phyloP scores from a whole-genome alignment of 352 stramenopile genomes.

The Pythium volutum region DNA sequence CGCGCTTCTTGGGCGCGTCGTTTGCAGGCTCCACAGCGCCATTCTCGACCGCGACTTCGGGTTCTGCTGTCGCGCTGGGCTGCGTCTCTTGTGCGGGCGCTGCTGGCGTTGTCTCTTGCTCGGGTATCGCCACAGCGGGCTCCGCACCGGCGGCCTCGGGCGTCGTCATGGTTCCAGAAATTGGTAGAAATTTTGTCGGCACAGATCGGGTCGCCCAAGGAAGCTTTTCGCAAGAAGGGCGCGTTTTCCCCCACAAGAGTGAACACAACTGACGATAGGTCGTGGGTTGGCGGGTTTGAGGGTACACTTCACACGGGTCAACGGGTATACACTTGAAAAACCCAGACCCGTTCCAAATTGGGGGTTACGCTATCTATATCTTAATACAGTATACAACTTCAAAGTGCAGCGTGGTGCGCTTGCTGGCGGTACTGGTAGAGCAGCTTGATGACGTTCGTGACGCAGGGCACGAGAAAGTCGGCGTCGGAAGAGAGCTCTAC shows the following conservation, averaged over 20 bases:
- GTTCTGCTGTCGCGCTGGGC: not conserved
- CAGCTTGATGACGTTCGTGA: slow-evolving; percentile 43
- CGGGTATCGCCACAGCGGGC: slow-evolving; percentile 14
- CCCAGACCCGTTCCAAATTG: not conserved
- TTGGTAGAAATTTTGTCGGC: slow-evolving; percentile 10
- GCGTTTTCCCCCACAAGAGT: slow-evolving; percentile 34
- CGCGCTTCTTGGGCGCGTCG: slow-evolving; percentile 32
- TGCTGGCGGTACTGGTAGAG: slow-evolving; percentile 38
- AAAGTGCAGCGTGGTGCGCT: not conserved
- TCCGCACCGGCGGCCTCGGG: slow-evolving; percentile 3
- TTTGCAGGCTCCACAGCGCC: slow-evolving; percentile 8
- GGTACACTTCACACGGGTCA: not conserved
- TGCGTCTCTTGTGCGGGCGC: slow-evolving; percentile 2
- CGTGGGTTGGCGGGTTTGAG: slow-evolving; percentile 8
- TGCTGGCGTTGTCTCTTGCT: slow-evolving; percentile 3
- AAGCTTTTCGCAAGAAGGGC: slow-evolving; percentile 10
- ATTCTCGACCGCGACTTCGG: not conserved
- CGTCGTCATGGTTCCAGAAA: slow-evolving; percentile 4
- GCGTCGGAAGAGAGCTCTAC: slow-evolving; percentile 41
- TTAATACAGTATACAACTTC: not conserved
- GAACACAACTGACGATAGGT: slow-evolving; percentile 16
- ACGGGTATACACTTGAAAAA: not conserved
- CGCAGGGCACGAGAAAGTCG: slow-evolving; percentile 44
- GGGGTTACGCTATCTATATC: not conserved
- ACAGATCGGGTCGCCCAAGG: not conserved